These are phyloP conservation scores for Penicillium subrubescens DNA, from an alignment of 495 filamentous ascomycete species.

Conservation along the genomic window DNA sequence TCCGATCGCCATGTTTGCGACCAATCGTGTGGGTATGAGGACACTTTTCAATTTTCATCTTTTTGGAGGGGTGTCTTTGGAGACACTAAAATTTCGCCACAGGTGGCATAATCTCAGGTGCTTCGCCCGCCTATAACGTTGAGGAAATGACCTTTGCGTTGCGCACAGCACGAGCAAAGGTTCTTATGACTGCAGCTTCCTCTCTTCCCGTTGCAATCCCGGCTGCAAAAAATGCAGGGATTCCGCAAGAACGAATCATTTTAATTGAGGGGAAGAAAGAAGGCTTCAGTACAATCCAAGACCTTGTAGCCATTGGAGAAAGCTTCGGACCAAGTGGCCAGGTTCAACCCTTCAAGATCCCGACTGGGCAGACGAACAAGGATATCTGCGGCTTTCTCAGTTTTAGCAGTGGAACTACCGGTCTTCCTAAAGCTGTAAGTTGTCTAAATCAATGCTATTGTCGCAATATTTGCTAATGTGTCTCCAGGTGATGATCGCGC, in stretches of 20 bases:
- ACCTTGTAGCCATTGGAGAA: conserved; percentile 50
- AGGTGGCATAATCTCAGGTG: conserved; percentile 57
- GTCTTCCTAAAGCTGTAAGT: conserved; percentile 35
- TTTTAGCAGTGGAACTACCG: conserved; percentile 51
- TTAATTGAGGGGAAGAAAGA: conserved; percentile 54
- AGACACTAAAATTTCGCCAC: background rate
- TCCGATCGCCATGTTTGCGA: conserved; percentile 59
- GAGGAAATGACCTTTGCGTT: conserved; percentile 66
- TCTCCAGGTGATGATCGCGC: conserved; percentile 58
- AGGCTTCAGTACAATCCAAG: conserved; percentile 51
- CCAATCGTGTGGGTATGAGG: conserved; percentile 41
- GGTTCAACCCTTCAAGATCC: conserved; percentile 43
- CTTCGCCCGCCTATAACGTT: conserved; percentile 60
- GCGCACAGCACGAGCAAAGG: conserved; percentile 52
- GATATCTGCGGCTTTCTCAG: conserved; percentile 59
- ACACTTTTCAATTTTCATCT: background rate
- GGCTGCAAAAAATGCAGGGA: conserved; percentile 55
- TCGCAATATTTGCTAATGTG: conserved; percentile 32
- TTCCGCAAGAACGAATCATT: conserved; percentile 51
- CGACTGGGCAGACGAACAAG: conserved; percentile 51
- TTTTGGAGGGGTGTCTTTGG: too few relatives aligned
- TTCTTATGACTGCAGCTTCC: conserved; percentile 56
- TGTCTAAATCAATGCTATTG: conserved; percentile 17
- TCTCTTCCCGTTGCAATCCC: conserved; percentile 51
- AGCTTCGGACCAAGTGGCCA: conserved; percentile 37